Percentiles rank a stretch among this genome's conserved stretches.
Conservation (phyloP, 1,139 yeast species). For the Blastobotrys buckinghamii region DNA sequence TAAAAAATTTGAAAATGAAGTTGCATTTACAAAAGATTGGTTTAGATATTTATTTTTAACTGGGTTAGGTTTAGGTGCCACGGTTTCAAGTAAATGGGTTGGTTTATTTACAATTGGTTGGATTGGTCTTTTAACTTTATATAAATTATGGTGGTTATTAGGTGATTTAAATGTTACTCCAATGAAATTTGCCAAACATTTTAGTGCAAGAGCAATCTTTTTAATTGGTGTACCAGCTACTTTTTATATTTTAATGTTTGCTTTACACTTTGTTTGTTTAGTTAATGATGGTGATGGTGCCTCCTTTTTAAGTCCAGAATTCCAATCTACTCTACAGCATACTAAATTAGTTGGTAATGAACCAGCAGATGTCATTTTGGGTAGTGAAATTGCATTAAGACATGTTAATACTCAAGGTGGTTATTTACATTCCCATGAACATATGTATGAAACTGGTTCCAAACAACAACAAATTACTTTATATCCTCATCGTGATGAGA, state of each 20-base stretch:
- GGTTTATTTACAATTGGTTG: conserved; percentile 92
- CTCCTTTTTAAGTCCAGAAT: conserved; percentile 84
- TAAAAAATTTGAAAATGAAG: conserved; percentile 74
- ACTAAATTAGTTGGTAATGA: conserved; percentile 63
- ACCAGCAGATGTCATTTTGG: conserved; percentile 79
- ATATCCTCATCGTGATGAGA: conserved; percentile 86
- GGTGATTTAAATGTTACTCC: conserved; percentile 75
- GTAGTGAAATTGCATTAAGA: conserved; percentile 72
- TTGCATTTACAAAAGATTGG: conserved; percentile 68
- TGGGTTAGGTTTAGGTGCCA: conserved; percentile 81
- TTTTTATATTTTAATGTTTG: conserved; percentile 68
- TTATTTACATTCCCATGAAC: conserved; percentile 87
- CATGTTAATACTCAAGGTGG: conserved; percentile 90
- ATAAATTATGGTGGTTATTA: conserved; percentile 79
- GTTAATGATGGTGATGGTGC: conserved; percentile 79
- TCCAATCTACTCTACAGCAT: conserved; percentile 71
- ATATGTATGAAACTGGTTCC: conserved; percentile 84
- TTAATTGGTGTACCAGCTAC: conserved; percentile 65
- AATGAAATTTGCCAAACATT: conserved; percentile 46
- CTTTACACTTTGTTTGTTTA: conserved; percentile 69
- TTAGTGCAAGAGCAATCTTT: conserved; percentile 49
- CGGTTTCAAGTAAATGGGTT: conserved; percentile 92
- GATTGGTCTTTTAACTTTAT: conserved; percentile 72
- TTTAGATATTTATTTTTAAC: conserved; percentile 64
- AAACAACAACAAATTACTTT: conserved; percentile 87